A percentile compares a stretch with the other conserved stretches of the same genome.
phyloP scores from a whole-genome alignment of 1,284 basidiomycete species.

The Cryptococcus sp. region DNA sequence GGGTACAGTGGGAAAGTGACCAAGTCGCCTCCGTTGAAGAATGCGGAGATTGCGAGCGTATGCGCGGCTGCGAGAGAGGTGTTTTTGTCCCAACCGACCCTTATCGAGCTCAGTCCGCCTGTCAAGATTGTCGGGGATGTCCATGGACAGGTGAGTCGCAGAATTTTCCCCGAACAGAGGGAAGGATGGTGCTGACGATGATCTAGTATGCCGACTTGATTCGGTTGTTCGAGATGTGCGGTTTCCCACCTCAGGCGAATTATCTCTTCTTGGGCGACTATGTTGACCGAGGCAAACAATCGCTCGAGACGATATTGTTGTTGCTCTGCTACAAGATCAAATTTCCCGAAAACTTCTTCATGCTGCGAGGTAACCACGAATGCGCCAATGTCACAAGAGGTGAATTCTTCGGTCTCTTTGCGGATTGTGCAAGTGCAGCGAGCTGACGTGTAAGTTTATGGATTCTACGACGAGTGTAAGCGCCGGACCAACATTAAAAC shows the following conservation, averaged over 20 bases:
- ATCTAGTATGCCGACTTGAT: conserved; percentile 59
- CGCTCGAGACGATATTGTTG: conserved; percentile 56
- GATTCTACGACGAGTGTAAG: conserved; percentile 58
- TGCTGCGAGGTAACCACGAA: conserved; percentile 59
- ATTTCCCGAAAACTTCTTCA: conserved; percentile 61
- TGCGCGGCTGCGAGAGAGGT: conserved; percentile 97
- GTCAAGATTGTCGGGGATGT: conserved; percentile 99
- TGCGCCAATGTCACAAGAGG: conserved; percentile 55
- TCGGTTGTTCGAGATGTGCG: conserved; percentile 57
- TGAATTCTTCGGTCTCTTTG: neutral
- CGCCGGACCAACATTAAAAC: conserved; percentile 98
- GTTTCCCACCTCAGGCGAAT: conserved; percentile 59
- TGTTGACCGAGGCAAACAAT: conserved; percentile 58
- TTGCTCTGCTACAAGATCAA: conserved; percentile 57
- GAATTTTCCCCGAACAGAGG: neutral
- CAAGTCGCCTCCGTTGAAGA: conserved; percentile 94
- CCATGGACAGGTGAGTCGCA: conserved; percentile 68
- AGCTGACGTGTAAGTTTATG: conserved; percentile 48
- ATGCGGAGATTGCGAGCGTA: conserved; percentile 89
- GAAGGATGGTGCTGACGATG: conserved; percentile 29
- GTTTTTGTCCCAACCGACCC: conserved; percentile 91
- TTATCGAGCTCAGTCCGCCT: conserved; percentile 94
- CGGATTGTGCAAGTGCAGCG: neutral
- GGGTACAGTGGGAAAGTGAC: conserved; percentile 97
- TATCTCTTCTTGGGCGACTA: conserved; percentile 61